Evolutionary conservation across 2,329 filamentous ascomycete species (phyloP).

Genomic region (Cytospora paraplurivora): DNA sequence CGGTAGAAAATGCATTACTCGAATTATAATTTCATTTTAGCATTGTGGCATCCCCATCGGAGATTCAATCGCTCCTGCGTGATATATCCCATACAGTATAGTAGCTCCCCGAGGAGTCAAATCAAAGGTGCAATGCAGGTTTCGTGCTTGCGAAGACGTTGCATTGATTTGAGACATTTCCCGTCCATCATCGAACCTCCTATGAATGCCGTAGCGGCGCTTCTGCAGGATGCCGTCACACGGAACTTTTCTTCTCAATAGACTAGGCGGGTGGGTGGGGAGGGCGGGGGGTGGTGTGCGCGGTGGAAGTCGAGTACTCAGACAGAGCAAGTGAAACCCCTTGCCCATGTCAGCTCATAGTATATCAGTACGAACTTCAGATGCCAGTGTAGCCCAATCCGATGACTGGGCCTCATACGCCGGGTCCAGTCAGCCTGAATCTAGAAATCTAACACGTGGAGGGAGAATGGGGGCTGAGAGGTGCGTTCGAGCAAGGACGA

Average conservation of each 20-base stretch:
- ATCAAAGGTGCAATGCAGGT: not conserved
- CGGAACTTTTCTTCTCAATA: not conserved
- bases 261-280: too few species aligned
- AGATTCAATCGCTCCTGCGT: not conserved
- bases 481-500: slow-evolving; percentile 14
- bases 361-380: too few species aligned
- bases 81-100: not conserved
- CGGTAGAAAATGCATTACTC: not conserved
- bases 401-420: not conserved
- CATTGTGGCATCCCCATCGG: not conserved
- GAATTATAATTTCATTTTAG: not conserved
- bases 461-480: slow-evolving; percentile 3
- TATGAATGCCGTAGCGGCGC: not conserved
- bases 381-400: too few species aligned
- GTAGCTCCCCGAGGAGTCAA: not conserved
- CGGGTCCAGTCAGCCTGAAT: not conserved
- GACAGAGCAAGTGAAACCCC: not conserved
- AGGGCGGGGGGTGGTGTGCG: too few species aligned
- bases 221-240: slow-evolving; percentile 23
- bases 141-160: slow-evolving; percentile 11
- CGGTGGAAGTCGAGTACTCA: slow-evolving; percentile 2
- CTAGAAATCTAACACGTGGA: not conserved
- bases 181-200: slow-evolving; percentile 11
- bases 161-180: slow-evolving; percentile 17
- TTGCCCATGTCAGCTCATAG: too few species aligned